Percentiles rank a stretch among this genome's conserved stretches.
phyloP scores from a whole-genome alignment of 2,329 filamentous ascomycete species.

The Penicillium sp. region DNA sequence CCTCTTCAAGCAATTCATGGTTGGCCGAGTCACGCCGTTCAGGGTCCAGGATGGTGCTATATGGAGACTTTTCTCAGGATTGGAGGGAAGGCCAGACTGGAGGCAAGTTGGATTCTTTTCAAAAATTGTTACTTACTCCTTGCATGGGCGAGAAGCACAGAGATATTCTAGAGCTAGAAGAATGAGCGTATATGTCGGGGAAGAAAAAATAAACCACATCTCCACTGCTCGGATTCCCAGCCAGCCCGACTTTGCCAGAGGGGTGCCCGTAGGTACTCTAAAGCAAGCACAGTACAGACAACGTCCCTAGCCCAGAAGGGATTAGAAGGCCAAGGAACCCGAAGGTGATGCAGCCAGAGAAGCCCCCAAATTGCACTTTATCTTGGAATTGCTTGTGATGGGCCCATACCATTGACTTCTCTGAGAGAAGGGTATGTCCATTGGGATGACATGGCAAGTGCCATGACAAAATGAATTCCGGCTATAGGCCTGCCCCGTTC shows the following conservation, averaged over 20 bases:
- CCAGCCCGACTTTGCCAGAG: not conserved
- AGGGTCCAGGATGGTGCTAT: slow-evolving; percentile 5
- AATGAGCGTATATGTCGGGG: slow-evolving; percentile 11
- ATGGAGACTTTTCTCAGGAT: slow-evolving; percentile 7
- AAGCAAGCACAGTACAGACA: slow-evolving; percentile 16
- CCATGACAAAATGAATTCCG: slow-evolving; percentile 11
- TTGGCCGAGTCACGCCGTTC: not conserved
- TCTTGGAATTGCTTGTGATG: slow-evolving; percentile 15
- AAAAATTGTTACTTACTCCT: slow-evolving; percentile 7
- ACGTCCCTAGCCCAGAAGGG: not conserved
- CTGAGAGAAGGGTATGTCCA: slow-evolving; percentile 9
- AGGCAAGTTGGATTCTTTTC: slow-evolving; percentile 5
- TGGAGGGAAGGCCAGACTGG: slow-evolving; percentile 7
- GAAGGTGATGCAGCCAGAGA: slow-evolving; percentile 22
- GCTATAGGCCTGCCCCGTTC: not conserved
- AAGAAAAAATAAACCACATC: slow-evolving; percentile 19
- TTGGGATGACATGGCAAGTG: slow-evolving; percentile 1
- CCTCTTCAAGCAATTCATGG: slow-evolving; percentile 4
- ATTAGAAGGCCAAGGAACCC: not conserved
- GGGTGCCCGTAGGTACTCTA: slow-evolving; percentile 18
- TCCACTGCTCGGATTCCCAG: slow-evolving; percentile 10
- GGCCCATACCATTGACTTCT: slow-evolving; percentile 6
- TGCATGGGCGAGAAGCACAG: slow-evolving; percentile 8
- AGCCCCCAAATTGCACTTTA: slow-evolving; percentile 8
- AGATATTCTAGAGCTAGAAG: slow-evolving; percentile 3